Base-by-base conservation (phyloP, 352 stramenopile genomes). In the Phytophthora quininea region DNA sequence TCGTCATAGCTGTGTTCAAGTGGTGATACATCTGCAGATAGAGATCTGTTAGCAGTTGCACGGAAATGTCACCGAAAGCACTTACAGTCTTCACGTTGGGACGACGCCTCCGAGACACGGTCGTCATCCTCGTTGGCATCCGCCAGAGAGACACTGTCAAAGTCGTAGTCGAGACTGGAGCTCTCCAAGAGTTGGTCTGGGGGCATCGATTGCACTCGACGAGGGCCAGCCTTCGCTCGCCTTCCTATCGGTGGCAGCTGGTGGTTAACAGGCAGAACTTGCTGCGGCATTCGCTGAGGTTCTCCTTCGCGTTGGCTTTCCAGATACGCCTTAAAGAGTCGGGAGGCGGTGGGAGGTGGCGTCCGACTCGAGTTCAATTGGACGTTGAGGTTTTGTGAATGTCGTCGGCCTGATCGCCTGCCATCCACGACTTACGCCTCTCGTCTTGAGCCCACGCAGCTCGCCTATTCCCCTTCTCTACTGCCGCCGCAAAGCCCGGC, bases 131-230 rank as follows among this genome's bases (percentile, higher is more conserved):
- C 74, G 66, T 88, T 83, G 10, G 51, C 65, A 50, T 77, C 88
- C 0, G 71, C 66, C 46, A 96, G 77, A 10, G 88, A 96, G n/a
- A 96, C 82, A 67, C 86, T 93, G 69, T 95, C 88, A 24, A 95
- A 70, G 54, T 96, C 88, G 60, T 91, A 94, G 62, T 96, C 88
- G 57, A 77, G 62, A 15, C 83, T 73, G 3, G 80, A 76, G 29
- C 85, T 67, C 46, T 91, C 80, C 33, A 70, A 63, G 10, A 90
- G 68, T 10, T 76, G 81, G 8, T 92, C 85, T 0, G 68, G 57
- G 3, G 82, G 83, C 45, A 93, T 67, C 47, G 84, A 91, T 35
- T 89, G 78, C 37, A 90, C 74, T 19, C 84, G 78, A 35, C 82
- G 79, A 53, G 82, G 70, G 4, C 70, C 46, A 29, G 60, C 48